Evolutionary conservation across 1,284 basidiomycete species (phyloP).

Genomic region (Wallemia mellicola): DNA sequence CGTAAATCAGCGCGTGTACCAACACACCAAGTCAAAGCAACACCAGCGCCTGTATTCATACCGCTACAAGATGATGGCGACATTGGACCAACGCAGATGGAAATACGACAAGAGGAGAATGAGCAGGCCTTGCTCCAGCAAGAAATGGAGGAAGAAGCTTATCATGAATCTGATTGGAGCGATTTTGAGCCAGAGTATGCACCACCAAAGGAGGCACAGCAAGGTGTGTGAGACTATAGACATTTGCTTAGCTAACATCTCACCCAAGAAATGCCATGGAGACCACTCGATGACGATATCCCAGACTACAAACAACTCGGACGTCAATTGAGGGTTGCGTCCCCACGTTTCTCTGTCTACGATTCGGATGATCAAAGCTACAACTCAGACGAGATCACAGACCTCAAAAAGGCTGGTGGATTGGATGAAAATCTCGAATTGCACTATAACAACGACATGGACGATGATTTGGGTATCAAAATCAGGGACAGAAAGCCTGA

Average conservation of each 20-base stretch:
- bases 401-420: not conserved
- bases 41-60: not conserved
- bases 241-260: not conserved
- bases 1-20: not conserved
- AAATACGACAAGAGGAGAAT: not conserved
- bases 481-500: not conserved
- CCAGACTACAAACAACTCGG: not conserved
- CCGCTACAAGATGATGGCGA: not conserved
- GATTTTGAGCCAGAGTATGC: not conserved
- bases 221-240: not conserved
- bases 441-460: not conserved
- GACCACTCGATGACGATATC: not conserved
- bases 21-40: not conserved
- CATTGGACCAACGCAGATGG: not conserved
- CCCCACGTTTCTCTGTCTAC: not conserved
- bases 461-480: not conserved
- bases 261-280: not conserved
- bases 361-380: not conserved
- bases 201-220: not conserved
- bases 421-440: not conserved
- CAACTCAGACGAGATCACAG: not conserved
- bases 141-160: not conserved
- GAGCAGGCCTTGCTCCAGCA: not conserved
- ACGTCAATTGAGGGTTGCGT: not conserved
- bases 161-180: not conserved